A percentile compares a stretch with the other conserved stretches of the same genome.
These are phyloP conservation scores for Aspergillus niger DNA, from an alignment of 2,329 filamentous ascomycete genomes.

Conservation along the genomic window DNA sequence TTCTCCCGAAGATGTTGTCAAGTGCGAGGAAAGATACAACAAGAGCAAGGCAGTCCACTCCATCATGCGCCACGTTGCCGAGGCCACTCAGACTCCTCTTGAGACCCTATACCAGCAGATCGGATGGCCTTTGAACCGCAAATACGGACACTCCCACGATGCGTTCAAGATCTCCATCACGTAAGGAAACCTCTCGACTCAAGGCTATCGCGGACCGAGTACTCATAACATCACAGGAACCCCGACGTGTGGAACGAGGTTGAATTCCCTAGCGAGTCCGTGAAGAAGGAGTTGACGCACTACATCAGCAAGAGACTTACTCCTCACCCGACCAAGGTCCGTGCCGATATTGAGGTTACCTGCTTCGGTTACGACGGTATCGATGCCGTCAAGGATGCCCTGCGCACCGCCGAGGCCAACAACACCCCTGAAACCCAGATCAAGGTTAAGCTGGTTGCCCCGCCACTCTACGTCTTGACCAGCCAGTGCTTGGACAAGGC, in stretches of 20 bases:
- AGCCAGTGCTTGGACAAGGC: constrained; percentile 94
- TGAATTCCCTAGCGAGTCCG: constrained; percentile 79
- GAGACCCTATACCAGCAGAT: constrained; percentile 92
- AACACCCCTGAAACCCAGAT: constrained; percentile 93
- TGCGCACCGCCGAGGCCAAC: constrained; percentile 85
- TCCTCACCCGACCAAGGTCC: constrained; percentile 97
- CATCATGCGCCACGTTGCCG: constrained; percentile 97
- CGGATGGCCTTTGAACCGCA: constrained; percentile 96
- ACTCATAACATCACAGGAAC: constrained; percentile 61
- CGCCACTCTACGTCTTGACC: constrained; percentile 93
- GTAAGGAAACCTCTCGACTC: constrained; percentile 54
- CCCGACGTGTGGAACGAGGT: constrained; percentile 95
- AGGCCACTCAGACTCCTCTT: constrained; percentile 94
- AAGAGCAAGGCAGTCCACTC: constrained; percentile 99
- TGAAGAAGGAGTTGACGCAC: constrained; percentile 84
- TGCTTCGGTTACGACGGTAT: constrained; percentile 97
- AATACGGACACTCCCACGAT: constrained; percentile 94
- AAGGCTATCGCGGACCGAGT: not conserved
- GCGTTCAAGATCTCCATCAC: constrained; percentile 99
- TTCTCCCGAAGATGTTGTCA: constrained; percentile 94
- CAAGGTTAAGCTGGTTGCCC: constrained; percentile 98
- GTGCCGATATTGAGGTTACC: constrained; percentile 94
- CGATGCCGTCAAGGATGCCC: constrained; percentile 92
- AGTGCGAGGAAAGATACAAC: constrained; percentile 99
- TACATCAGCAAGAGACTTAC: constrained; percentile 98